Evolutionary conservation across 75 land plant genomes (phyloP), one percentile per base, ranked within the genome.

Genomic region (Pinus tabuliformis): DNA sequence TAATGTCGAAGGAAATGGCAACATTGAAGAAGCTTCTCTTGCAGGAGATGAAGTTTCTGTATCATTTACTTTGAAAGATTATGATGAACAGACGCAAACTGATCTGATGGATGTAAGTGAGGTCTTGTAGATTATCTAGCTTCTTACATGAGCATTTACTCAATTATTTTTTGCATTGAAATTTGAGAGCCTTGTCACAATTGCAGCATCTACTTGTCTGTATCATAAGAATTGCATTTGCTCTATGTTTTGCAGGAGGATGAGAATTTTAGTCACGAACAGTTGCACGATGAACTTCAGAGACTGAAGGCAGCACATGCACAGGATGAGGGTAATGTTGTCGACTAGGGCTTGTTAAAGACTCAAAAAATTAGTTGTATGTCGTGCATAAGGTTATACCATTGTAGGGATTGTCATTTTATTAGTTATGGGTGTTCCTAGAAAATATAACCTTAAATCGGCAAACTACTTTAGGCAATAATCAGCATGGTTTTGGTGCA

Each of bases 251-350:
- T 75, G 24, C 70, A 95, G 98, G 93, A 89, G 93, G 92, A 88
- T 59, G 99, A 91, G 28, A 81, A 82, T 37, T 52, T 96, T 75
- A 88, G 91, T 72, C 82, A 77, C n/a, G 91, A 86, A 70, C 89
- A 93, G 75, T 74, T 86, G 64, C 84, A 83, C 73, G 87, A 81
- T 64, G 94, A 96, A 70, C 89, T 96, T 63, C 71, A 81, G 56
- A 88, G 89, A 71, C 80, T 96, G 49, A 93, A 91, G 80, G 89
- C 80, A 17, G 92, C 87, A 13, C 90, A 91, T 90, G 87, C 89
- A 84, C 92, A 84, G 52, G 96, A 96, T 91, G 91, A 93, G 66
- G 99, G 96, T 91, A 86, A 60, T 39, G n/a, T 15, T 36, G 42
- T 11, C 18, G 7, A 36, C 0, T 18, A 36, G 70, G 49, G n/a